Evolutionary conservation across 2,329 filamentous ascomycete species (phyloP).

Genomic region (Fonsecaea nubica): DNA sequence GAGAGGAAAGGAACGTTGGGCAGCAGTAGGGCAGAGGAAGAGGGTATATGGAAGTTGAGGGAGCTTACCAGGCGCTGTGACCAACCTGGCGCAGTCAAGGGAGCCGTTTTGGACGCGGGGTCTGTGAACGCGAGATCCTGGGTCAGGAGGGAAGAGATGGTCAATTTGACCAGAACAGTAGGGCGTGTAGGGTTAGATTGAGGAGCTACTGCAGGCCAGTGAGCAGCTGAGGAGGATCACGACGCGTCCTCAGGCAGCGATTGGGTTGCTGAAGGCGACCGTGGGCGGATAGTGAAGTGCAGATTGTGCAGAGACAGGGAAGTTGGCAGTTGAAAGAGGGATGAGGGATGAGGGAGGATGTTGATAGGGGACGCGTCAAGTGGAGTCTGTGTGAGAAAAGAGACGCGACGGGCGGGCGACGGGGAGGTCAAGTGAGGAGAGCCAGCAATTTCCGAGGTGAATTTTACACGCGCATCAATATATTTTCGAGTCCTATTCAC

Average conservation of each 20-base stretch:
- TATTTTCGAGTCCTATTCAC: background rate
- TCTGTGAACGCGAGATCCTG: constrained; percentile 33
- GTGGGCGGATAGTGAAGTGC: constrained; percentile 28
- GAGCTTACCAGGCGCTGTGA: constrained; percentile 24
- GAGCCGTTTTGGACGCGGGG: constrained; percentile 33
- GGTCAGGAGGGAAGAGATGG: constrained; percentile 20
- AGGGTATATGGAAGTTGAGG: constrained; percentile 30
- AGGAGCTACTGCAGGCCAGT: constrained; percentile 37
- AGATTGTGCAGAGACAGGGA: constrained; percentile 25
- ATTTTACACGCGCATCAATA: background rate
- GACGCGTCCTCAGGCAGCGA: constrained; percentile 32
- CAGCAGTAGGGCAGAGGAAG: constrained; percentile 16
- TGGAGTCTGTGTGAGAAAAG: constrained; percentile 4
- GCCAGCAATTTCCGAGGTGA: constrained; percentile 1
- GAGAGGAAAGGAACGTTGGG: constrained; percentile 19
- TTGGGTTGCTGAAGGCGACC: constrained; percentile 33
- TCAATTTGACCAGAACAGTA: constrained; percentile 17
- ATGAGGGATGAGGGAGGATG: constrained; percentile 7
- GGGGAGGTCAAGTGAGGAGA: background rate
- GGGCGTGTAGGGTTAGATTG: constrained; percentile 19
- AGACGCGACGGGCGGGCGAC: constrained; percentile 14
- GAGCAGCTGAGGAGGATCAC: constrained; percentile 9
- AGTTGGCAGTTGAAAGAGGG: constrained; percentile 3
- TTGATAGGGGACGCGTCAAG: constrained; percentile 15
- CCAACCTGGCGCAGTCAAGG: constrained; percentile 26